Evolutionary conservation across 139 green algal genomes (phyloP).

Genomic region (Trebouxia sp.): DNA sequence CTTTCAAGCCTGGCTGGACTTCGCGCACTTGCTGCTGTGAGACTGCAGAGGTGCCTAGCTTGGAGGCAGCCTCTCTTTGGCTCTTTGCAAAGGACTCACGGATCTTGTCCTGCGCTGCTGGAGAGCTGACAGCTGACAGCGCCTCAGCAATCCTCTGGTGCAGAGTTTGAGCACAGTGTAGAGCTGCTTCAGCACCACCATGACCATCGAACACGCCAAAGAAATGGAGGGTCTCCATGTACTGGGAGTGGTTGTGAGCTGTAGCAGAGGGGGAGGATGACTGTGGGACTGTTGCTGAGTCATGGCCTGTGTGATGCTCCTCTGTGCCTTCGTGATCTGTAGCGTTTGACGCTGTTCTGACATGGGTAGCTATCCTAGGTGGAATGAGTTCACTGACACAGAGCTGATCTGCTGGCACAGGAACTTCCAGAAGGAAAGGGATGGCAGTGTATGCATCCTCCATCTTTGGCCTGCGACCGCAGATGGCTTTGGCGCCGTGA

Average conservation of each 20-base stretch:
- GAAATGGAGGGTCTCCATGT: constrained; percentile 68
- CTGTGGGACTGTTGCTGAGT: neutral
- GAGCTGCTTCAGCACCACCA: constrained; percentile 68
- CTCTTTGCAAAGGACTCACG: constrained; percentile 13
- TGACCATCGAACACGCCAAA: constrained; percentile 88
- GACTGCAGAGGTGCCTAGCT: neutral
- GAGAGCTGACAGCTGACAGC: constrained; percentile 37
- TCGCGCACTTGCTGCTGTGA: neutral
- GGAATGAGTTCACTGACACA: constrained; percentile 50
- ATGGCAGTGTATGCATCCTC: constrained; percentile 73
- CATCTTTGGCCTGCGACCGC: constrained; percentile 67
- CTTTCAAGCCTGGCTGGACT: neutral
- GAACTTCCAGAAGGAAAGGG: constrained; percentile 62
- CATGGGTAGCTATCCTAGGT: constrained; percentile 49
- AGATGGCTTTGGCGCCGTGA: constrained; percentile 68
- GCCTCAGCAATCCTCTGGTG: constrained; percentile 61
- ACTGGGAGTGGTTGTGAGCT: neutral
- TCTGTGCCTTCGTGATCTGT: constrained; percentile 4
- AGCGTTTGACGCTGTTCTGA: constrained; percentile 35
- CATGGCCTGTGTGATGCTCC: neutral
- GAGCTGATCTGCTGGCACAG: constrained; percentile 19
- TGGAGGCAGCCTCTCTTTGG: neutral
- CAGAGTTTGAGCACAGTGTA: constrained; percentile 67
- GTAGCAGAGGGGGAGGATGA: neutral
- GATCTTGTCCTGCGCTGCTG: constrained; percentile 18